Evolutionary conservation across 768 basidiomycete genomes (phyloP).

Genomic region (Baorangia bicolor): DNA sequence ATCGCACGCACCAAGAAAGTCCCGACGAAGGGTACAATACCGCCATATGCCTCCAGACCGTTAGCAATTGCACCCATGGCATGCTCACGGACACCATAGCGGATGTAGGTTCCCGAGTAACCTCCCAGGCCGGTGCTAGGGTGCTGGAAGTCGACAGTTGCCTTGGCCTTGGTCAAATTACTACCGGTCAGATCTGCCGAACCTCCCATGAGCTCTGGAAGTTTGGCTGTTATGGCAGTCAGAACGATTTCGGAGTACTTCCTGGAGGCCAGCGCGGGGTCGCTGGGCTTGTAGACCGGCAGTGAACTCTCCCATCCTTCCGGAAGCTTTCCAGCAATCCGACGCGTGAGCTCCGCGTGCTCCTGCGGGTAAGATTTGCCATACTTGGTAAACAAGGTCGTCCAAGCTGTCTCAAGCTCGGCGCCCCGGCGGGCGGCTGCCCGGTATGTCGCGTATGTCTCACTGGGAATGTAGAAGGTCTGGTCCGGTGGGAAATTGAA

Average conservation of each 20-base stretch:
- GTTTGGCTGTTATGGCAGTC: slow-evolving; percentile 63
- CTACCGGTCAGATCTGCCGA: slow-evolving; percentile 92
- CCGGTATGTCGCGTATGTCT: slow-evolving; percentile 66
- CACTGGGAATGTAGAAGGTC: slow-evolving; percentile 75
- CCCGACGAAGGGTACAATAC: slow-evolving; percentile 84
- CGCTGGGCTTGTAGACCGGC: slow-evolving; percentile 80
- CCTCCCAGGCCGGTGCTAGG: slow-evolving; percentile 80
- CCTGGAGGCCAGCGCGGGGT: slow-evolving; percentile 85
- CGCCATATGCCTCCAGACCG: slow-evolving; percentile 87
- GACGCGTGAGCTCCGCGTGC: slow-evolving; percentile 81
- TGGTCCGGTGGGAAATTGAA: slow-evolving; percentile 78
- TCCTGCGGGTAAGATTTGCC: slow-evolving; percentile 77
- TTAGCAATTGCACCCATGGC: slow-evolving; percentile 97
- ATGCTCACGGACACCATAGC: slow-evolving; percentile 97
- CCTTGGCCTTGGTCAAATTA: slow-evolving; percentile 88
- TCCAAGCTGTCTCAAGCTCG: slow-evolving; percentile 73
- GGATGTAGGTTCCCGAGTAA: slow-evolving; percentile 88
- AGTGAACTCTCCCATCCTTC: slow-evolving; percentile 83
- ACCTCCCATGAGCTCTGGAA: slow-evolving; percentile 88
- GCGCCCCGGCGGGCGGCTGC: slow-evolving; percentile 72
- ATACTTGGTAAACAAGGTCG: slow-evolving; percentile 64
- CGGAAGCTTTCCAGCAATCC: slow-evolving; percentile 81
- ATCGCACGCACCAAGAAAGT: slow-evolving; percentile 77
- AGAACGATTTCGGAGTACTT: slow-evolving; percentile 92
- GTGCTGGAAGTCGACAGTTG: slow-evolving; percentile 87